Evolutionary conservation across 768 basidiomycete genomes (phyloP).

Genomic region (Crepidotus variabilis): DNA sequence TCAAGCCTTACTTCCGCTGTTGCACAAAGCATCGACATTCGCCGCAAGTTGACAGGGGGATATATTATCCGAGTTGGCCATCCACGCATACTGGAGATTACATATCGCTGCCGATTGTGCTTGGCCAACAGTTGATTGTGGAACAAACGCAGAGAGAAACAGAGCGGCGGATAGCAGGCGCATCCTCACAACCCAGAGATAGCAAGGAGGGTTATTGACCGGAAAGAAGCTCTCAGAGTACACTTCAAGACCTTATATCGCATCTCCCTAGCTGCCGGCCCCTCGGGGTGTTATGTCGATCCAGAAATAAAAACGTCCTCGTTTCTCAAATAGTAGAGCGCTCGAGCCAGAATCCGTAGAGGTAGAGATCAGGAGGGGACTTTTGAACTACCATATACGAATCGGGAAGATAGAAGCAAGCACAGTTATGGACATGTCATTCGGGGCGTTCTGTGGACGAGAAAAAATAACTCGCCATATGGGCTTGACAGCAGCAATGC

Average conservation of each 20-base stretch:
- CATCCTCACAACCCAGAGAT: background rate
- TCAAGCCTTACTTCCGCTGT: conserved; percentile 28
- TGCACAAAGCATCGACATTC: conserved; percentile 30
- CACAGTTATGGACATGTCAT: no score
- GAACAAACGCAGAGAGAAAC: background rate
- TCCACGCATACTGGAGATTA: conserved; percentile 29
- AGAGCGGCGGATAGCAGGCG: conserved; percentile 10
- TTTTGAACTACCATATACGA: no score
- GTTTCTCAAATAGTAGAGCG: background rate
- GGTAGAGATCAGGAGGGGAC: no score
- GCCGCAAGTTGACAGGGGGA: conserved; percentile 38
- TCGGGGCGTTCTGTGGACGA: no score
- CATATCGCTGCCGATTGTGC: conserved; percentile 22
- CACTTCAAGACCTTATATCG: background rate
- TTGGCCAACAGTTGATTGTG: background rate
- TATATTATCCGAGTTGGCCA: conserved; percentile 21
- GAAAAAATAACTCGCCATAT: no score
- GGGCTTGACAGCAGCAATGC: no score
- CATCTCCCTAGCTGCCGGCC: background rate
- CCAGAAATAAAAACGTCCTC: background rate
- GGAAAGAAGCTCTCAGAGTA: no score
- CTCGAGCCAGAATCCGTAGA: background rate
- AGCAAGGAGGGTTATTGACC: background rate
- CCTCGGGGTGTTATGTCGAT: background rate
- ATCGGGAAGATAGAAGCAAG: no score